Conservation (phyloP, 179 eudicot genomes). For the Spinacia oleracea region DNA sequence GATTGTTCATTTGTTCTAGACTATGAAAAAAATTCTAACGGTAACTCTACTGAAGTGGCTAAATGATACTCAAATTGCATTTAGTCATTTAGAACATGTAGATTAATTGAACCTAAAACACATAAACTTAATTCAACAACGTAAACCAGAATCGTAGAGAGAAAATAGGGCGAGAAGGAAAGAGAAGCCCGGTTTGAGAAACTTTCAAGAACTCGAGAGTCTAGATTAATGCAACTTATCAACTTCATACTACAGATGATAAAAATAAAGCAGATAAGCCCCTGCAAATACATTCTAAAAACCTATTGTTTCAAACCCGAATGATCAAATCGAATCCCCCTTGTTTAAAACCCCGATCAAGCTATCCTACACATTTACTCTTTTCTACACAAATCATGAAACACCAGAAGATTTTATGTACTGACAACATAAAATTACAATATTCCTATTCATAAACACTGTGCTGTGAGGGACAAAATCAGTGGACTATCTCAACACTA, state of each 20-base stretch:
- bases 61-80: too few relatives aligned
- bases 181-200: too few relatives aligned
- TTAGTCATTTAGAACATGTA: too few relatives aligned
- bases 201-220: not conserved
- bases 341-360: not conserved
- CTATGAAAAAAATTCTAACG: too few relatives aligned
- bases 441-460: slow-evolving; percentile 1
- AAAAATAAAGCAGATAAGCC: not conserved
- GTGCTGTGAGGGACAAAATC: not conserved
- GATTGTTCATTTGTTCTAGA: too few relatives aligned
- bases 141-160: too few relatives aligned
- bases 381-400: not conserved
- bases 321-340: not conserved
- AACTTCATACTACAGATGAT: not conserved
- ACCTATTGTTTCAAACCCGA: not conserved
- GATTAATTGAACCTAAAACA: too few relatives aligned
- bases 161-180: too few relatives aligned
- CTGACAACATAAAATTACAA: slow-evolving; percentile 15
- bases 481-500: not conserved
- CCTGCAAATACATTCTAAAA: not conserved
- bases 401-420: not conserved
- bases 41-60: too few relatives aligned
- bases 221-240: not conserved
- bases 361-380: not conserved
- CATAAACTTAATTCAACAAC: too few relatives aligned